Evolutionary conservation across 139 green algal genomes (phyloP).

Genomic region (Chlamydomonas sp.): DNA sequence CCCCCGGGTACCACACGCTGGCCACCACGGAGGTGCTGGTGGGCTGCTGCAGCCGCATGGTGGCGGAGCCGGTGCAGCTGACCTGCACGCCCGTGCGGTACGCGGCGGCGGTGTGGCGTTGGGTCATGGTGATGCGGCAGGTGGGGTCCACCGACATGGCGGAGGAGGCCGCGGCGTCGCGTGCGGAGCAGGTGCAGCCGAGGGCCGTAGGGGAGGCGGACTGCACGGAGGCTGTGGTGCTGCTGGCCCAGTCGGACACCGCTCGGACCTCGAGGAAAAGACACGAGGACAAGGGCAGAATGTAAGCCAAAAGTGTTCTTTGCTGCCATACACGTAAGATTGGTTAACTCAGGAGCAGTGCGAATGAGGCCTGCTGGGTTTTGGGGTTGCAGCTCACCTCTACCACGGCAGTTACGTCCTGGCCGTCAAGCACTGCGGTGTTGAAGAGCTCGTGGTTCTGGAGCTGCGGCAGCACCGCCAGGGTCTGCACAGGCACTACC

Average conservation of each 20-base stretch:
- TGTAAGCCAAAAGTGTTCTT: no score
- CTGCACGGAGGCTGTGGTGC: neutral
- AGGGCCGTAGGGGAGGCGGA: neutral
- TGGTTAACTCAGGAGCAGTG: no score
- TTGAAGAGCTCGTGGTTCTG: constrained; percentile 57
- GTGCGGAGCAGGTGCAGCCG: constrained; percentile 7
- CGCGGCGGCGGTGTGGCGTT: constrained; percentile 17
- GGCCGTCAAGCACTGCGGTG: constrained; percentile 38
- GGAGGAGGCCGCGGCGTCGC: neutral
- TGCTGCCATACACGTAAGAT: no score
- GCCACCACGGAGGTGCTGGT: neutral
- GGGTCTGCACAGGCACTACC: neutral
- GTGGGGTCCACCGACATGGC: neutral
- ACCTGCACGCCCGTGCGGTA: constrained; percentile 14
- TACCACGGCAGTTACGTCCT: constrained; percentile 5
- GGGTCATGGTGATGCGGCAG: constrained; percentile 32
- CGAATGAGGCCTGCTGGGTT: no score
- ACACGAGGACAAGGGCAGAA: no score
- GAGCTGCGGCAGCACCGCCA: constrained; percentile 46
- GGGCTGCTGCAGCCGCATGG: neutral
- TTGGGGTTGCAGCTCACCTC: constrained; percentile 3
- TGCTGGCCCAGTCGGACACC: constrained; percentile 6
- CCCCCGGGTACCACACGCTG: constrained; percentile 41
- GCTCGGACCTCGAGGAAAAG: neutral
- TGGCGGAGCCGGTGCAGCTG: neutral